Evolutionary conservation across 805 yeast genomes (phyloP).

Genomic region (Ogataea nakhonphanomensis): DNA sequence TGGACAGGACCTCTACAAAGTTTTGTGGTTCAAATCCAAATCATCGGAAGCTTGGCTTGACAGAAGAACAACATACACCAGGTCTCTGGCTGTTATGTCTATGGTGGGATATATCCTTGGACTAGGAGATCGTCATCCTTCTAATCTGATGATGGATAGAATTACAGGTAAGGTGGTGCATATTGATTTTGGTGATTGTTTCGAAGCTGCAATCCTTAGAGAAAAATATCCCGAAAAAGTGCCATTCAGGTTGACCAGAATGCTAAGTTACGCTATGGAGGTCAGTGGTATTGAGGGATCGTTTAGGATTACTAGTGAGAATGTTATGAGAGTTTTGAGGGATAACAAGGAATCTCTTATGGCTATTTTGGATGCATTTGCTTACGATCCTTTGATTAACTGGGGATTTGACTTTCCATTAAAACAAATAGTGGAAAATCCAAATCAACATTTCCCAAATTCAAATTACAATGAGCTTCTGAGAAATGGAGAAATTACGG

Average conservation of each 20-base stretch:
- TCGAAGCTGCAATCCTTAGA: conserved; percentile 94
- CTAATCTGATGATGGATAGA: conserved; percentile 91
- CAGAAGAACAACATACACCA: conserved; percentile 91
- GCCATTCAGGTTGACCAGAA: conserved; percentile 93
- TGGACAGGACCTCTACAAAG: conserved; percentile 94
- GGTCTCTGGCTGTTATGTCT: conserved; percentile 97
- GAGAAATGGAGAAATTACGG: conserved; percentile 71
- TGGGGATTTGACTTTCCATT: conserved; percentile 98
- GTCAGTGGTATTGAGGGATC: conserved; percentile 98
- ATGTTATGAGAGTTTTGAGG: conserved; percentile 91
- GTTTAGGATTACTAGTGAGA: conserved; percentile 92
- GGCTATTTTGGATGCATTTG: conserved; percentile 98
- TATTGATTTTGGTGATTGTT: conserved; percentile 98
- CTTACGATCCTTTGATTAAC: conserved; percentile 95
- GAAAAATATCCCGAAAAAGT: conserved; percentile 98
- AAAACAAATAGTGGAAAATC: conserved; percentile 67
- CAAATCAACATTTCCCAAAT: conserved; percentile 66
- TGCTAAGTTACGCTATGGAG: conserved; percentile 98
- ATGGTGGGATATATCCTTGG: conserved; percentile 98
- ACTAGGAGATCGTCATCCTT: conserved; percentile 96
- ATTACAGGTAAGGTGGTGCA: conserved; percentile 94
- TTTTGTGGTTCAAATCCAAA: conserved; percentile 92
- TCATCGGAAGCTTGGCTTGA: conserved; percentile 98
- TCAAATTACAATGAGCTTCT: conserved; percentile 67
- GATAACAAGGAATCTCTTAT: conserved; percentile 93